phyloP scores from a whole-genome alignment of 2,329 filamentous ascomycete species.

The Arthrinium puccinioides region DNA sequence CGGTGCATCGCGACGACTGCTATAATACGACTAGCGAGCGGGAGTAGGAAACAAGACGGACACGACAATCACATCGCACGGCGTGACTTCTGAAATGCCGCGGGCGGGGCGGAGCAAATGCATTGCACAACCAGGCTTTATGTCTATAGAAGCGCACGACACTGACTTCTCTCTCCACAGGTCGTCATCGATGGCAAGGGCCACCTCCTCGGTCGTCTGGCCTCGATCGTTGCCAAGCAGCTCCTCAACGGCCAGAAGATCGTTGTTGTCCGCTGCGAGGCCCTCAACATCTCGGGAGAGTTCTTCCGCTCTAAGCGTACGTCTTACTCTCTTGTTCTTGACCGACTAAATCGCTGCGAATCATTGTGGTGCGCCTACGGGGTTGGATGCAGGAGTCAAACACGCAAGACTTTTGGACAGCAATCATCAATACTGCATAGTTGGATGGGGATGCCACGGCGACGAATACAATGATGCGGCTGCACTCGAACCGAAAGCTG shows the following conservation, averaged over 20 bases:
- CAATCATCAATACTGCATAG: too few species aligned
- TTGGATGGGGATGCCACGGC: too few species aligned
- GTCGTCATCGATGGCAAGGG: slow-evolving; percentile 99
- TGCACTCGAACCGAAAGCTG: slow-evolving; percentile 1
- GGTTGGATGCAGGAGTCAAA: too few species aligned
- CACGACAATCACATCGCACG: too few species aligned
- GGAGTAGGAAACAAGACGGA: background rate
- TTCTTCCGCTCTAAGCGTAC: slow-evolving; percentile 99
- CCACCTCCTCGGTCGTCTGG: slow-evolving; percentile 98
- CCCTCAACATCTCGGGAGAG: slow-evolving; percentile 99
- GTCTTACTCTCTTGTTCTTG: slow-evolving; percentile 40
- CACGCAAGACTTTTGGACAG: too few species aligned
- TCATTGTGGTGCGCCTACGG: too few species aligned
- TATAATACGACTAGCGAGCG: too few species aligned
- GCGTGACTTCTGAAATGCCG: too few species aligned
- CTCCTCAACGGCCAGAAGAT: slow-evolving; percentile 99
- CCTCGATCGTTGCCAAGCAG: slow-evolving; percentile 98
- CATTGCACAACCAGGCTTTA: background rate
- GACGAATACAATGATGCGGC: background rate
- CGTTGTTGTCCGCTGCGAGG: slow-evolving; percentile 96
- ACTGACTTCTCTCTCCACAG: too few species aligned
- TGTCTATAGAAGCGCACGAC: too few species aligned
- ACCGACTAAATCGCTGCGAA: too few species aligned
- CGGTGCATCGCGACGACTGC: background rate
- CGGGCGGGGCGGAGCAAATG: too few species aligned